phyloP scores from a whole-genome alignment of 225 moss, liverwort and hornwort species.

The Takakia lepidozioides region DNA sequence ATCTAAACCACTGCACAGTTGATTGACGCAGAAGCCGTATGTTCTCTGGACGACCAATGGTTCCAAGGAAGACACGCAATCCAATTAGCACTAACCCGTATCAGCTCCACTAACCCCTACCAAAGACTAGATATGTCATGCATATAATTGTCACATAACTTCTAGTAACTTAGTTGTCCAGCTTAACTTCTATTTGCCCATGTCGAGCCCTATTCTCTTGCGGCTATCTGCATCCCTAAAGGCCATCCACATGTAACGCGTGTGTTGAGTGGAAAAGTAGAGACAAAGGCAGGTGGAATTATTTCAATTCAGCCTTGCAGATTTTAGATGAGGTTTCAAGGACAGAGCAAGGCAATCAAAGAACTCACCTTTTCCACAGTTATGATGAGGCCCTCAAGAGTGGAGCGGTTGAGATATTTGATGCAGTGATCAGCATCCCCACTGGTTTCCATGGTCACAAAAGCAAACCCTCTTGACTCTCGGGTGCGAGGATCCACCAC shows the following conservation, averaged over 20 bases:
- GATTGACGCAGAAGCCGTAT: slow-evolving; percentile 50
- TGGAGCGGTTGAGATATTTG: slow-evolving; percentile 95
- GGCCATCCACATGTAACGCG: too few relatives aligned
- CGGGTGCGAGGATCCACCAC: slow-evolving; percentile 95
- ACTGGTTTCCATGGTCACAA: slow-evolving; percentile 84
- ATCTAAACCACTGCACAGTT: slow-evolving; percentile 57
- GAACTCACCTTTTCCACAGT: slow-evolving; percentile 93
- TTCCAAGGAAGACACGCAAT: slow-evolving; percentile 57
- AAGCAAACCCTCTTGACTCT: slow-evolving; percentile 94
- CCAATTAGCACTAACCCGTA: slow-evolving; percentile 45
- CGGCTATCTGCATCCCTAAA: too few relatives aligned
- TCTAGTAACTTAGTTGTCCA: too few relatives aligned
- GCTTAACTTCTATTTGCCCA: too few relatives aligned
- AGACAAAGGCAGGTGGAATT: too few relatives aligned
- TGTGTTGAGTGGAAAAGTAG: too few relatives aligned
- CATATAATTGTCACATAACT: too few relatives aligned
- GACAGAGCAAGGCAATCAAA: too few relatives aligned
- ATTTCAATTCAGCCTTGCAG: too few relatives aligned
- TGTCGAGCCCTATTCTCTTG: too few relatives aligned
- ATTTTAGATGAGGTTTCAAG: too few relatives aligned
- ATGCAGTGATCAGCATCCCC: slow-evolving; percentile 92
- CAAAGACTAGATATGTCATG: too few relatives aligned
- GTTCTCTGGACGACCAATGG: slow-evolving; percentile 60
- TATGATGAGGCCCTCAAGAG: slow-evolving; percentile 92
- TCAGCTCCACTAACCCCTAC: slow-evolving; percentile 21